phyloP scores from a whole-genome alignment of 441 rosid species.

The Geranium incanum region DNA sequence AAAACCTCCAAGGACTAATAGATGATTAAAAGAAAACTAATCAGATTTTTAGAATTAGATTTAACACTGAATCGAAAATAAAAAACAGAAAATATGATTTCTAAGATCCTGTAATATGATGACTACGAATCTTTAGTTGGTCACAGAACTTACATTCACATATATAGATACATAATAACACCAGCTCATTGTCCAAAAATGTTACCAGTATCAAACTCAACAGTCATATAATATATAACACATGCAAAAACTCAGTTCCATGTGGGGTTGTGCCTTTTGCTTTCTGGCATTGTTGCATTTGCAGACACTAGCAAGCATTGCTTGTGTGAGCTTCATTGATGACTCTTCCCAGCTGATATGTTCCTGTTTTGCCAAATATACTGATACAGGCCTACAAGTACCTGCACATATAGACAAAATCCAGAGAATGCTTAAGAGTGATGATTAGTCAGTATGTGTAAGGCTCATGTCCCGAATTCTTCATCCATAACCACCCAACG shows the following conservation, averaged over 20 bases:
- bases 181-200: background rate
- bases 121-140: background rate
- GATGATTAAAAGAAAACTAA: no score
- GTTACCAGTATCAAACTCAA: background rate
- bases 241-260: background rate
- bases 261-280: background rate
- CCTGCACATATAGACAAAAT: slow-evolving; percentile 1
- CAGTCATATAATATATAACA: background rate
- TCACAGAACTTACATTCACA: background rate
- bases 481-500: slow-evolving; percentile 9
- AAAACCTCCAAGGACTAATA: no score
- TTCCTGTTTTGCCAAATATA: background rate
- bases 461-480: background rate
- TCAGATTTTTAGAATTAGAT: no score
- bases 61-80: no score
- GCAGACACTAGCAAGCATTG: background rate
- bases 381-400: background rate
- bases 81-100: no score
- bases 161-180: background rate
- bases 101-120: background rate
- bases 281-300: background rate
- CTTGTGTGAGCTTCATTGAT: background rate
- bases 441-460: background rate
- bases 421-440: background rate
- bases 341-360: background rate